phyloP scores from a whole-genome alignment of 257 asterid species.

The Hygrophila difformis region DNA sequence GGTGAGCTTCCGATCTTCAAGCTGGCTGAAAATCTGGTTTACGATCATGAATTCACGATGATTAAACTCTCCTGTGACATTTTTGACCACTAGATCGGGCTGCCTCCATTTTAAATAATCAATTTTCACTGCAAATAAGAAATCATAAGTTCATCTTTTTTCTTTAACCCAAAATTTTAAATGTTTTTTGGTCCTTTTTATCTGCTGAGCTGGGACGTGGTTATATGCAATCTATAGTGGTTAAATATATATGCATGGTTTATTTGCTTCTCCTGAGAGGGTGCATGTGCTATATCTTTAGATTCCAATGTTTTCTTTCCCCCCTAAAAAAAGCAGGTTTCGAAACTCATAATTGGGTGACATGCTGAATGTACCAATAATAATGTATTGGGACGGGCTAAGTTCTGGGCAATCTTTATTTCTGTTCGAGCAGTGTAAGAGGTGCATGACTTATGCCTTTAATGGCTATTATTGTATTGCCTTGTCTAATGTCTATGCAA shows the following conservation, averaged over 20 bases:
- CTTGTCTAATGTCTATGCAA: neutral
- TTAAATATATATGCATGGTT: conserved; percentile 1
- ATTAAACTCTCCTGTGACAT: too few relatives aligned
- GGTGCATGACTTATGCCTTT: neutral
- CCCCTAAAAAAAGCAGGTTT: conserved; percentile 12
- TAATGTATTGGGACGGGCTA: conserved; percentile 1
- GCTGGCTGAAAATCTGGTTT: too few relatives aligned
- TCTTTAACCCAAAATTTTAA: neutral
- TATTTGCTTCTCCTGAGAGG: conserved; percentile 2
- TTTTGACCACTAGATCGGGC: too few relatives aligned
- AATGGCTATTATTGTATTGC: conserved; percentile 1
- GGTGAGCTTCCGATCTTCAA: too few relatives aligned
- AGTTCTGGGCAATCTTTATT: neutral
- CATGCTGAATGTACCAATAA: neutral
- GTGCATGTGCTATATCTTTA: conserved; percentile 2
- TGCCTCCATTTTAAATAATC: neutral
- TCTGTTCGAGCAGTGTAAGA: neutral
- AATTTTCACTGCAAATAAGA: conserved; percentile 3
- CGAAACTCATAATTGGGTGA: neutral
- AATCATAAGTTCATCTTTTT: neutral
- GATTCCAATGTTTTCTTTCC: conserved; percentile 3
- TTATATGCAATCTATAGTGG: conserved; percentile 6
- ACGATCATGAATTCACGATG: too few relatives aligned
- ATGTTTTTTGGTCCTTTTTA: neutral
- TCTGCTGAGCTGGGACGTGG: conserved; percentile 2